A percentile compares a stretch with the other conserved stretches of the same genome.
These are phyloP conservation scores for Fusarium illudens DNA, from an alignment of 2,329 filamentous ascomycete species.

Conservation along the genomic window DNA sequence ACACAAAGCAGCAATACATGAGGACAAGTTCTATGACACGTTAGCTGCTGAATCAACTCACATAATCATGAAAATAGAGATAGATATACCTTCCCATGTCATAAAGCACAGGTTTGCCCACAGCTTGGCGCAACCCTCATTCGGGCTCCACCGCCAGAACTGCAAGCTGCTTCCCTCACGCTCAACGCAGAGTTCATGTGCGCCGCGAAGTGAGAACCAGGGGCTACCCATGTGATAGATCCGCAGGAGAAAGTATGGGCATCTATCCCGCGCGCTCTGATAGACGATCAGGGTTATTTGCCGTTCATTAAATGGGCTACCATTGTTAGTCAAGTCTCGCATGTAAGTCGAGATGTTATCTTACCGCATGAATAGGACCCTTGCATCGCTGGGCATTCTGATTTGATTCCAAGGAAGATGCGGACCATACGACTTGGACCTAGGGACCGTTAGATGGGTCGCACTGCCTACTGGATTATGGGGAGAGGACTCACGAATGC, in stretches of 20 bases:
- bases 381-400: constrained; percentile 57
- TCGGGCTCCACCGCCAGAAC: constrained; percentile 61
- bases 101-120: constrained; percentile 66
- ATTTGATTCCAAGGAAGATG: constrained; percentile 54
- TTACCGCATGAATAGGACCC: constrained; percentile 64
- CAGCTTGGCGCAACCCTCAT: constrained; percentile 53
- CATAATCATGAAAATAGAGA: not conserved
- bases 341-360: constrained; percentile 2
- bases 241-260: constrained; percentile 59
- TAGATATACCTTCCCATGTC: constrained; percentile 65
- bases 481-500: constrained; percentile 39
- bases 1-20: constrained; percentile 66
- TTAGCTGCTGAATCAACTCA: constrained; percentile 5
- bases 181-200: constrained; percentile 63
- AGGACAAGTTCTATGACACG: constrained; percentile 62
- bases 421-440: constrained; percentile 58
- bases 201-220: constrained; percentile 60
- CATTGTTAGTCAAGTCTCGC: constrained; percentile 4
- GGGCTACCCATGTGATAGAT: constrained; percentile 50
- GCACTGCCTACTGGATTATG: not conserved
- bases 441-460: constrained; percentile 36
- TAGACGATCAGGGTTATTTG: constrained; percentile 63
- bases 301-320: constrained; percentile 65
- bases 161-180: constrained; percentile 59
- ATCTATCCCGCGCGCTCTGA: constrained; percentile 53